phyloP scores from a whole-genome alignment of 164 flowering plant species.

The Cinnamomum chago region DNA sequence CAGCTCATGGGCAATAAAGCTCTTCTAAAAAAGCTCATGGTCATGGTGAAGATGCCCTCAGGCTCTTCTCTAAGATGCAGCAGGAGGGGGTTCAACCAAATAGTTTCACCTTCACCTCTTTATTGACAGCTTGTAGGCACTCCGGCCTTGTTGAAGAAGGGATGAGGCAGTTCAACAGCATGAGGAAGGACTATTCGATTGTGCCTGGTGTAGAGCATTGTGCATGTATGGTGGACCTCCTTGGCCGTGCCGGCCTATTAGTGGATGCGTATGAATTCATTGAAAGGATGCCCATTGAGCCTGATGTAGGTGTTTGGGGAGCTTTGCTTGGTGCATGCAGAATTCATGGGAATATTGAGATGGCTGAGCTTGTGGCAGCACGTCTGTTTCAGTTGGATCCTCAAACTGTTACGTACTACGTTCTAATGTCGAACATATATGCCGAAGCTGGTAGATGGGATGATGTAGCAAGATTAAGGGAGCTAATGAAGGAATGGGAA shows the following conservation, averaged over 20 bases:
- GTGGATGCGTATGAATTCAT: constrained; percentile 23
- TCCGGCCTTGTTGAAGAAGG: constrained; percentile 33
- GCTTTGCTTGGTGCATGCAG: constrained; percentile 30
- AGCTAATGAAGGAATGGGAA: constrained; percentile 21
- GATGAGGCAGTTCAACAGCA: constrained; percentile 21
- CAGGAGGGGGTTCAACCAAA: constrained; percentile 27
- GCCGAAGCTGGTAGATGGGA: constrained; percentile 35
- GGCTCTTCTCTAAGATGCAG: constrained; percentile 26
- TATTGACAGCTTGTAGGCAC: constrained; percentile 34
- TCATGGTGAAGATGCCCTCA: constrained; percentile 24
- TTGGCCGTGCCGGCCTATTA: constrained; percentile 25
- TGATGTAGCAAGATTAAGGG: constrained; percentile 24
- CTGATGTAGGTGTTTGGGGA: constrained; percentile 30
- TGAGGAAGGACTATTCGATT: constrained; percentile 26
- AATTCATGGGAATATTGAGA: constrained; percentile 22
- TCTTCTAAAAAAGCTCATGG: too few species aligned
- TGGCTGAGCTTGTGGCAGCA: constrained; percentile 32
- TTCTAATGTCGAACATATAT: constrained; percentile 31
- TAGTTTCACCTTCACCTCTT: constrained; percentile 26
- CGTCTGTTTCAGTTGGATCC: constrained; percentile 20
- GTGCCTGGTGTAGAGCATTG: constrained; percentile 30
- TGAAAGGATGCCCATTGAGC: constrained; percentile 22
- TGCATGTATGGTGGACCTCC: constrained; percentile 34
- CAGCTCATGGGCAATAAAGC: constrained; percentile 25
- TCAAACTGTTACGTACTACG: constrained; percentile 20